Conservation (phyloP, 2,329 filamentous ascomycete species). For the Apiospora hydei region DNA sequence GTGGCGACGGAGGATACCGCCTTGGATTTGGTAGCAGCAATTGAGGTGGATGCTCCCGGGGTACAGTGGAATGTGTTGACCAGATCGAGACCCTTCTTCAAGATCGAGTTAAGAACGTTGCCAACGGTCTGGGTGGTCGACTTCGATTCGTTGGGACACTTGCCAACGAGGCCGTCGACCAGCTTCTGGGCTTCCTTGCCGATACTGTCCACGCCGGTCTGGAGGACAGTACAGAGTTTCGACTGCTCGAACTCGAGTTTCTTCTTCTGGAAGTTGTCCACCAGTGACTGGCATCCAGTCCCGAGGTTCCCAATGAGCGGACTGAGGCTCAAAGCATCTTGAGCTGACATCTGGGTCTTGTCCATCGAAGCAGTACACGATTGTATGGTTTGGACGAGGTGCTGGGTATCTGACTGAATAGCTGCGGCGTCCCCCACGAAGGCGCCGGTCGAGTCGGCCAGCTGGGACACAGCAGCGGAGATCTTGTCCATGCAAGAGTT, state of each 20-base stretch:
- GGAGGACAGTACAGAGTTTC: background rate
- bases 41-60: background rate
- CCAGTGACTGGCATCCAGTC: constrained; percentile 10
- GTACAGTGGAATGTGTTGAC: constrained; percentile 18
- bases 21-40: background rate
- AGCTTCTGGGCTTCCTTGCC: constrained; percentile 15
- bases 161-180: constrained; percentile 4
- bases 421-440: background rate
- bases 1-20: background rate
- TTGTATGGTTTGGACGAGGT: constrained; percentile 6
- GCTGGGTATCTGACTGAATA: constrained; percentile 9
- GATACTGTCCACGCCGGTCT: constrained; percentile 4
- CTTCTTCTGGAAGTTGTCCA: constrained; percentile 15
- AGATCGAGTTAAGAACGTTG: background rate
- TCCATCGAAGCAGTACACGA: constrained; percentile 1
- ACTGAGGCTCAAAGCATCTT: background rate
- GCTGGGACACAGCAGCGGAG: constrained; percentile 11
- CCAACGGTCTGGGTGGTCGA: constrained; percentile 9
- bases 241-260: constrained; percentile 9
- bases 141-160: background rate
- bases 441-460: constrained; percentile 11
- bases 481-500: constrained; percentile 18
- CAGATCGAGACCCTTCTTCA: constrained; percentile 11
- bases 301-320: constrained; percentile 11
- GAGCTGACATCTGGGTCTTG: constrained; percentile 2